A percentile compares a stretch with the other conserved stretches of the same genome.
These are phyloP conservation scores for Saturnispora sanitii DNA, from an alignment of 805 yeast genomes.

Conservation along the genomic window DNA sequence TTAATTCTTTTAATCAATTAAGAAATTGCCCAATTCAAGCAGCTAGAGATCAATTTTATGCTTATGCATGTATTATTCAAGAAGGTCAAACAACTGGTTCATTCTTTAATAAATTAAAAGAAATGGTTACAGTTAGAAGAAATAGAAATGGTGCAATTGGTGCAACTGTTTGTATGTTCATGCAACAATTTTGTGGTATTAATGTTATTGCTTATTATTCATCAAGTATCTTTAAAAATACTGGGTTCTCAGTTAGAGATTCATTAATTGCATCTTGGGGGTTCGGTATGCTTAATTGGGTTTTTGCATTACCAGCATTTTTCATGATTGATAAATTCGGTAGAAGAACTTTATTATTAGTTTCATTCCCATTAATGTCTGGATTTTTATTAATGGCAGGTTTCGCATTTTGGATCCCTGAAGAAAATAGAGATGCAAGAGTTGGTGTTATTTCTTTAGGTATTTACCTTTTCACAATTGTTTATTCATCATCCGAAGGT, in stretches of 20 bases:
- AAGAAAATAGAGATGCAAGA: constrained; percentile 20
- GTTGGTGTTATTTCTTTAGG: constrained; percentile 30
- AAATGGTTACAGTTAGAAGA: constrained; percentile 63
- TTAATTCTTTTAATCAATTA: constrained; percentile 37
- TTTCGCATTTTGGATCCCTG: constrained; percentile 32
- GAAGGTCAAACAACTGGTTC: constrained; percentile 44
- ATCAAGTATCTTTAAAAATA: constrained; percentile 50
- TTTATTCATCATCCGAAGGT: constrained; percentile 79
- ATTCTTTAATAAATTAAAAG: constrained; percentile 37
- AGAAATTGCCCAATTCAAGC: constrained; percentile 47
- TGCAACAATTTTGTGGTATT: constrained; percentile 73
- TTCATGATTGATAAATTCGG: constrained; percentile 53
- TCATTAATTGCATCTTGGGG: constrained; percentile 46
- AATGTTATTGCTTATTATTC: constrained; percentile 70
- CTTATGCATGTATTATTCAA: constrained; percentile 52
- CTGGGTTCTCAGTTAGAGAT: constrained; percentile 37
- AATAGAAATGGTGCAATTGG: constrained; percentile 77
- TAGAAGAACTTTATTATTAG: constrained; percentile 38
- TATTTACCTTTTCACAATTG: constrained; percentile 54
- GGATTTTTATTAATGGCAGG: constrained; percentile 52
- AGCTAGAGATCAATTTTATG: constrained; percentile 64
- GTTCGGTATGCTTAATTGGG: constrained; percentile 61
- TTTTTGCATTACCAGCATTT: constrained; percentile 45
- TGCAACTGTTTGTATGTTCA: constrained; percentile 71
- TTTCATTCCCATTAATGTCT: constrained; percentile 41